phyloP scores from a whole-genome alignment of 2,329 filamentous ascomycete genomes.

The Ceratocystis destructans region DNA sequence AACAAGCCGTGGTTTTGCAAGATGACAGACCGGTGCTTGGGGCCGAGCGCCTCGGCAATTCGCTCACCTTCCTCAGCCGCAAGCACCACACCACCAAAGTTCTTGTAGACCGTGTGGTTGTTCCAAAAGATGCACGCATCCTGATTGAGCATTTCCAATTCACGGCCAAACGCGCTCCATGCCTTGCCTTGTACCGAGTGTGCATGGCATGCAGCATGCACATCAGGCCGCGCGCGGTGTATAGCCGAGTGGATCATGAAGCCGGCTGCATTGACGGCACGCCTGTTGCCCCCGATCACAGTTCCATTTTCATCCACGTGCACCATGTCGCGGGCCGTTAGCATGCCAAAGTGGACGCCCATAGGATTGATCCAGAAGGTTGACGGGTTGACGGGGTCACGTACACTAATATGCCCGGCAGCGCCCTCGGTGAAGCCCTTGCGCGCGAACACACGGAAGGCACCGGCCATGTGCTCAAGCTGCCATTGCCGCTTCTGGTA shows the following conservation, averaged over 20 bases:
- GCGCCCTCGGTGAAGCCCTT: conserved; percentile 45
- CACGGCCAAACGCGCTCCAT: conserved; percentile 44
- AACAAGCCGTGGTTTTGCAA: conserved; percentile 52
- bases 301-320: conserved; percentile 45
- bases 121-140: conserved; percentile 44
- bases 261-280: conserved; percentile 44
- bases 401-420: conserved; percentile 48
- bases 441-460: conserved; percentile 36
- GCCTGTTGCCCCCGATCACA: conserved; percentile 44
- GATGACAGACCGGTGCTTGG: conserved; percentile 38
- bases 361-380: conserved; percentile 56
- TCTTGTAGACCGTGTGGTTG: conserved; percentile 45
- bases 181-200: conserved; percentile 47
- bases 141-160: conserved; percentile 49
- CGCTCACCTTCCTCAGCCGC: conserved; percentile 44
- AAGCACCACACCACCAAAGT: conserved; percentile 50
- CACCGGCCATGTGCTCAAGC: conserved; percentile 32
- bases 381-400: conserved; percentile 45
- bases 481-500: conserved; percentile 27
- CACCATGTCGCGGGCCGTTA: conserved; percentile 49
- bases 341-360: conserved; percentile 45
- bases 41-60: conserved; percentile 44
- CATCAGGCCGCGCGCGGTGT: conserved; percentile 45
- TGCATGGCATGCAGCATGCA: conserved; percentile 47
- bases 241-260: conserved; percentile 50